Conservation (phyloP, 176 grass and related monocot genomes). For the Aegilops umbellulata region DNA sequence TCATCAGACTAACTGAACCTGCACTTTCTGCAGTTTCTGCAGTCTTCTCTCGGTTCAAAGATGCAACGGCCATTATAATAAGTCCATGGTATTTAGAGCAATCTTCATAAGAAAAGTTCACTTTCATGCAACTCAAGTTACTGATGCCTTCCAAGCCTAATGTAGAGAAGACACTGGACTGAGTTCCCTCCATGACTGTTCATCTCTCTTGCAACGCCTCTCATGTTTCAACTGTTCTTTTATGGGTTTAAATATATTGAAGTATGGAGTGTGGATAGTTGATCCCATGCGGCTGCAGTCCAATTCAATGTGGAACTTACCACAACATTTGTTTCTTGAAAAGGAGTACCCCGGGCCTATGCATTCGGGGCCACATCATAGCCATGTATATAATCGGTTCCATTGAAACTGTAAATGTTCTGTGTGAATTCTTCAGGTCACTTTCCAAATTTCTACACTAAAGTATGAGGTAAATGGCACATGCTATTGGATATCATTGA, state of each 20-base stretch:
- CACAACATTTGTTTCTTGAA: too few species aligned
- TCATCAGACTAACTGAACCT: too few species aligned
- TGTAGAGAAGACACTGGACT: background rate
- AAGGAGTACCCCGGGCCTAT: too few species aligned
- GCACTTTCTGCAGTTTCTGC: too few species aligned
- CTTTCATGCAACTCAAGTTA: background rate
- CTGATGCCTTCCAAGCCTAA: background rate
- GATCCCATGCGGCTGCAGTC: background rate
- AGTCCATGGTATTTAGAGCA: background rate
- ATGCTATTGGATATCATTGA: background rate
- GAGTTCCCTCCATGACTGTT: background rate
- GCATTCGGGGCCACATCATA: background rate
- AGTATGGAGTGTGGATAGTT: background rate
- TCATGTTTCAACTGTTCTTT: background rate
- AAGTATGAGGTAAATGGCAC: background rate
- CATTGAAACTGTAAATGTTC: background rate
- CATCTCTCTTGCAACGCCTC: background rate
- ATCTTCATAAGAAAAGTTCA: background rate
- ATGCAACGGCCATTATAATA: background rate
- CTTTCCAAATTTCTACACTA: background rate
- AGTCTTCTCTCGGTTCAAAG: too few species aligned
- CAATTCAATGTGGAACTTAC: background rate
- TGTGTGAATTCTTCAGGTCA: background rate
- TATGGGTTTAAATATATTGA: too few species aligned
- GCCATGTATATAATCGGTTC: background rate